These are phyloP conservation scores for Lithospermum erythrorhizon DNA, from an alignment of 257 asterid genomes.

Conservation along the genomic window DNA sequence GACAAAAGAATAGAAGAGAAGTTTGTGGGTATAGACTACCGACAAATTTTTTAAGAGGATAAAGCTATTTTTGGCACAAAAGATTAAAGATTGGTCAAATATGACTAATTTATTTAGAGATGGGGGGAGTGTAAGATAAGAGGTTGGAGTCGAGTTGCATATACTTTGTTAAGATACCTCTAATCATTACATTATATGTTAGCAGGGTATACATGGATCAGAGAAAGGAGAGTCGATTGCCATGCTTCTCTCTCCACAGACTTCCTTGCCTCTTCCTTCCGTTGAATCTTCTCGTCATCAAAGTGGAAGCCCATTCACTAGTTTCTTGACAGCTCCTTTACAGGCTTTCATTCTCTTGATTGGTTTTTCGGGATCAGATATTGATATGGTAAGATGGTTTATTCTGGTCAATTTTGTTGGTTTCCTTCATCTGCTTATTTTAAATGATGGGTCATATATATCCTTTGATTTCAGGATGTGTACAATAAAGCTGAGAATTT, in stretches of 20 bases:
- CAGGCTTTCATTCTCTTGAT: conserved; percentile 72
- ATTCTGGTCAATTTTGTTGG: conserved; percentile 6
- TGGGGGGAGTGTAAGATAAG: background rate
- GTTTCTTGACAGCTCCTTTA: conserved; percentile 80
- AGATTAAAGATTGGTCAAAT: no score
- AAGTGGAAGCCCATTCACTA: conserved; percentile 74
- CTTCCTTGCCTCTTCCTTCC: conserved; percentile 49
- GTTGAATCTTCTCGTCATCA: conserved; percentile 60
- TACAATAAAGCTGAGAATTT: conserved; percentile 58
- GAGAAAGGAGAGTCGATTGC: conserved; percentile 92
- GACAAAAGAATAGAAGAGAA: no score
- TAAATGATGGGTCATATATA: background rate
- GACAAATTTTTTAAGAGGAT: no score
- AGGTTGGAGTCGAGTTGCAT: background rate
- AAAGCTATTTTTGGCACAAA: no score
- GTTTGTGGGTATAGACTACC: no score
- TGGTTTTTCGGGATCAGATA: conserved; percentile 62
- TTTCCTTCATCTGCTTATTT: background rate
- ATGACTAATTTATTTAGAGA: no score
- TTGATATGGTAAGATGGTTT: conserved; percentile 46
- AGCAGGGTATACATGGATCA: conserved; percentile 68
- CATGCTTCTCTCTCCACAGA: conserved; percentile 72
- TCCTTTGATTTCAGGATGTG: conserved; percentile 49
- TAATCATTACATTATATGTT: conserved; percentile 4
- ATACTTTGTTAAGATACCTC: background rate